Evolutionary conservation across 306 rosid species (phyloP).

Genomic region (Vigna trinervia): DNA sequence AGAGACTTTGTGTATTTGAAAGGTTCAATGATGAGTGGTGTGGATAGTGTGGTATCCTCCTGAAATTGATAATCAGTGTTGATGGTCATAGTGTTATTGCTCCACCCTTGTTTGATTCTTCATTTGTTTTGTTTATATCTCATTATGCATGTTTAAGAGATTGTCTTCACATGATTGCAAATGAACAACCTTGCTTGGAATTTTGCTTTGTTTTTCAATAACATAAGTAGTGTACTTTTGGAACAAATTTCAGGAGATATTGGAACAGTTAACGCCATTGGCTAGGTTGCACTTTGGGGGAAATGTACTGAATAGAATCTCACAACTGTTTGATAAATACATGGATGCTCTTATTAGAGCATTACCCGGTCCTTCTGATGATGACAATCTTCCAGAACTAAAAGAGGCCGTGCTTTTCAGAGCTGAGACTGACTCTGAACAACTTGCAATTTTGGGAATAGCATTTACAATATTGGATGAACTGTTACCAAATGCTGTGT

Average conservation of each 20-base stretch:
- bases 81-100: neutral
- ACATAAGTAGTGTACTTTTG: conserved; percentile 29
- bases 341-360: conserved; percentile 88
- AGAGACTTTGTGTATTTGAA: neutral
- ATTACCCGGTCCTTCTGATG: conserved; percentile 89
- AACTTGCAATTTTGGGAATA: conserved; percentile 85
- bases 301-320: conserved; percentile 70
- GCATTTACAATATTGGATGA: conserved; percentile 92
- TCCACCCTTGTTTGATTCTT: conserved; percentile 11
- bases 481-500: conserved; percentile 77
- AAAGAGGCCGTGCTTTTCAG: conserved; percentile 75
- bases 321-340: conserved; percentile 82
- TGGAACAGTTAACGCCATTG: conserved; percentile 83
- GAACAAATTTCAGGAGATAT: conserved; percentile 73
- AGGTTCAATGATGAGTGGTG: neutral
- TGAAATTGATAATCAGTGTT: conserved; percentile 21
- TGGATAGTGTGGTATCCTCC: neutral
- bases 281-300: conserved; percentile 84
- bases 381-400: conserved; percentile 80
- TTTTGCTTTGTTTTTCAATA: conserved; percentile 31
- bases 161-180: conserved; percentile 6
- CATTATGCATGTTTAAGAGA: conserved; percentile 3
- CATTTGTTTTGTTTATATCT: conserved; percentile 15
- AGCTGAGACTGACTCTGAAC: conserved; percentile 97
- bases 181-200: conserved; percentile 35